Base-by-base conservation (phyloP, 768 basidiomycete species). In the Mycena venus region DNA sequence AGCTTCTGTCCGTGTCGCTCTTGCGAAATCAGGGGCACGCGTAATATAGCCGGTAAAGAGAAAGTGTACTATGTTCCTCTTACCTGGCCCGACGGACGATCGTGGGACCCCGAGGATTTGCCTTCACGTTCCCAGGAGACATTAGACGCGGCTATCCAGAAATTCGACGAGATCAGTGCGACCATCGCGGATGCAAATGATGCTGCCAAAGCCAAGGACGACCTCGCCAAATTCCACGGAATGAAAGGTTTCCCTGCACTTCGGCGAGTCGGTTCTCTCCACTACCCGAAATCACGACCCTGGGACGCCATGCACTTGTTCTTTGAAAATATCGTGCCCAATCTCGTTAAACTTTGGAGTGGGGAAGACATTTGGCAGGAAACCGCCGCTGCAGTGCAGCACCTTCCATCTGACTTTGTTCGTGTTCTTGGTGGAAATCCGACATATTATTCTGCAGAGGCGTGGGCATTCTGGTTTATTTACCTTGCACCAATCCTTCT, bases 251-350 rank as follows among this genome's bases (percentile, higher is more conserved):
- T 77, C 12, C 76, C 85, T 1, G 65, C 81, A 0, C 78, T 87
- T 9, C 34, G 61, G 1, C 23, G 68, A 0, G 80, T 86, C 1
- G 62, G 74, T 0, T 84, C 82, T 0, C 62, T 85, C 21, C 55
- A 80, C 25, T 80, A 81, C 76, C 79, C 85, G 9, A 7, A 60
- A 32, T 82, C 81, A 0, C 78, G 82, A 5, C 86, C 87, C 0
- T 85, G 83, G 77, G 88, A 89, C 59, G 85, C 84, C 72, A 88
- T 89, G 85, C 88, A 90, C 49, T 76, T 87, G 0, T 70, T 89
- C 36, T n/a, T n/a, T n/a, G n/a, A n/a, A n/a, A n/a, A n/a, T n/a
- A n/a, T n/a, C n/a, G n/a, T n/a, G n/a, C n/a, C n/a, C n/a, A n/a
- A n/a, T n/a, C n/a, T n/a, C n/a, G n/a, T n/a, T 82, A 36, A 36